Evolutionary conservation across 352 stramenopile genomes (phyloP).

Genomic region (Nothophytophthora sp.): DNA sequence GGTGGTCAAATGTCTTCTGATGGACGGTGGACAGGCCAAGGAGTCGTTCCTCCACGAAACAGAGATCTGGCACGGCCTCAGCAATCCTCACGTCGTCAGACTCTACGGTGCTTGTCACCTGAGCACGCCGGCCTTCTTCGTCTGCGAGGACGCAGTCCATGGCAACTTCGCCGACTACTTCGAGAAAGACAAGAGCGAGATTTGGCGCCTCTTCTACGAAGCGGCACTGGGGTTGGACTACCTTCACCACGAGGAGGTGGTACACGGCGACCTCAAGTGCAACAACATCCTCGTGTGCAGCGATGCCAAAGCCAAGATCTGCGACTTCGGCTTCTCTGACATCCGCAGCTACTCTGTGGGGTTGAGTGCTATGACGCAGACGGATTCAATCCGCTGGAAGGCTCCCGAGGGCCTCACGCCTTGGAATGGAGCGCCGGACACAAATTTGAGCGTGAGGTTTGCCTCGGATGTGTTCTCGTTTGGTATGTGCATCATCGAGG

Average conservation of each 20-base stretch:
- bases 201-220: constrained; percentile 21
- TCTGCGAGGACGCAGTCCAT: constrained; percentile 15
- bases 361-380: background rate
- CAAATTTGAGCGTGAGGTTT: constrained; percentile 2
- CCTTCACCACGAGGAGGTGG: constrained; percentile 42
- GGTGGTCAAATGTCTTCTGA: background rate
- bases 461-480: constrained; percentile 29
- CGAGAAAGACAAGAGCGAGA: background rate
- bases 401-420: constrained; percentile 14
- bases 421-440: background rate
- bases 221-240: constrained; percentile 42
- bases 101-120: constrained; percentile 31
- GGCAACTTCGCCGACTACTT: constrained; percentile 22
- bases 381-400: constrained; percentile 13
- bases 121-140: constrained; percentile 13
- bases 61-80: background rate
- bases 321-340: constrained; percentile 15
- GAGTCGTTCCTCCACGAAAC: background rate
- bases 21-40: too few species aligned
- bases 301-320: constrained; percentile 10
- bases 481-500: background rate
- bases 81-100: constrained; percentile 11
- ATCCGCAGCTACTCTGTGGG: background rate
- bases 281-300: constrained; percentile 69
- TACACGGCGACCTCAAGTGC: constrained; percentile 82